Percentiles rank a stretch among this genome's conserved stretches.
phyloP scores from a whole-genome alignment of 352 stramenopile genomes.

The Globisporangium solare region DNA sequence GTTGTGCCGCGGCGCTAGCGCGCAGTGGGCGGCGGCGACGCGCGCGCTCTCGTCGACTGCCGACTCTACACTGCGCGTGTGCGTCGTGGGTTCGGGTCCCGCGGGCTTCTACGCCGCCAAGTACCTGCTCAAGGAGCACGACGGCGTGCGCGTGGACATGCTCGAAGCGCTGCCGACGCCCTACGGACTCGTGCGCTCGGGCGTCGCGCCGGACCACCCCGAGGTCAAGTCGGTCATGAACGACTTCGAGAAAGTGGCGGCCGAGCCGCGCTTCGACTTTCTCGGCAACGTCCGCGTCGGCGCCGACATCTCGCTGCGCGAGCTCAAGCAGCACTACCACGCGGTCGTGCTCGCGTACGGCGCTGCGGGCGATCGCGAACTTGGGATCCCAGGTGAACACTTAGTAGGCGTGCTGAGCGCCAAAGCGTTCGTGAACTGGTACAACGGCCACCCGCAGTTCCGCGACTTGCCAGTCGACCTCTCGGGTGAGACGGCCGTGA shows the following conservation, averaged over 20 bases:
- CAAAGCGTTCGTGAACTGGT: conserved; percentile 97
- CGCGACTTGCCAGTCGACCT: conserved; percentile 74
- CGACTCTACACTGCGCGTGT: conserved; percentile 47
- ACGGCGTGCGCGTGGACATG: conserved; percentile 80
- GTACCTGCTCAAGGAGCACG: conserved; percentile 89
- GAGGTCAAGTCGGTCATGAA: conserved; percentile 98
- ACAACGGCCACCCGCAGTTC: conserved; percentile 97
- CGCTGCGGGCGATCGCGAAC: conserved; percentile 83
- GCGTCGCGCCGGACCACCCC: conserved; percentile 97
- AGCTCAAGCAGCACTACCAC: conserved; percentile 92
- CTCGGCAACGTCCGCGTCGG: conserved; percentile 89
- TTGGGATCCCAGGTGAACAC: conserved; percentile 86
- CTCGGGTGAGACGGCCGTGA: conserved; percentile 77
- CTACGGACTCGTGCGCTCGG: conserved; percentile 95
- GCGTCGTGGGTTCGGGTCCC: conserved; percentile 88
- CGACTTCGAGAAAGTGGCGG: conserved; percentile 93
- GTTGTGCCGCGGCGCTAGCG: too few species aligned
- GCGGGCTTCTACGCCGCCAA: conserved; percentile 93
- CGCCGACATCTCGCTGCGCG: conserved; percentile 77
- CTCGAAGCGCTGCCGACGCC: conserved; percentile 93
- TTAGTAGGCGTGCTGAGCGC: conserved; percentile 78
- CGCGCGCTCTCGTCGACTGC: background rate
- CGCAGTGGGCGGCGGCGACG: too few species aligned
- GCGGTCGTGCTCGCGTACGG: conserved; percentile 95
- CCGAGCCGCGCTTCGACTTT: conserved; percentile 79